Percentiles rank a stretch among this genome's conserved stretches.
phyloP scores from a whole-genome alignment of 106 monocot genomes.

The Posidonia australis region DNA sequence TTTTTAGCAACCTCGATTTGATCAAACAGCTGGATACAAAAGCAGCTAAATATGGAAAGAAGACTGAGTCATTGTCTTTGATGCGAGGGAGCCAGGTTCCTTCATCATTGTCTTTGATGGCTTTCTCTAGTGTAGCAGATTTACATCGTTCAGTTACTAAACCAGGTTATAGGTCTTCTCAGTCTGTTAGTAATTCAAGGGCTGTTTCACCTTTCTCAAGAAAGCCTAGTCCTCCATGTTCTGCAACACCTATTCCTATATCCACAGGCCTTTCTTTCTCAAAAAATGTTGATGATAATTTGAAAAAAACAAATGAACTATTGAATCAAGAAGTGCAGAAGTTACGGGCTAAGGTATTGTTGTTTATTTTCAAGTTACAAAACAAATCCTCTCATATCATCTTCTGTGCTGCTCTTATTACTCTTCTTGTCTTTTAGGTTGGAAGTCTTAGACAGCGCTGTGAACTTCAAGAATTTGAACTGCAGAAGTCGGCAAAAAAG shows the following conservation, averaged over 20 bases:
- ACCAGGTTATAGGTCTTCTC: constrained; percentile 28
- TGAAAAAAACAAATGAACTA: constrained; percentile 71
- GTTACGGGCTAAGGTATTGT: constrained; percentile 57
- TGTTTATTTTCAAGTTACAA: not conserved
- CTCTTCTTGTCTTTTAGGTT: constrained; percentile 22
- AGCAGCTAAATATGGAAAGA: constrained; percentile 66
- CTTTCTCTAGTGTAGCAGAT: constrained; percentile 36
- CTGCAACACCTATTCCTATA: constrained; percentile 54
- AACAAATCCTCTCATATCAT: not conserved
- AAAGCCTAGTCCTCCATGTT: constrained; percentile 56
- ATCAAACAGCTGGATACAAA: constrained; percentile 70
- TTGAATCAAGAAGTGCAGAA: constrained; percentile 78
- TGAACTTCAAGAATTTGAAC: constrained; percentile 45
- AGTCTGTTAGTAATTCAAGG: constrained; percentile 45
- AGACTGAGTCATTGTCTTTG: constrained; percentile 37
- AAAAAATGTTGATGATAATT: constrained; percentile 48
- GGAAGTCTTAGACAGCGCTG: constrained; percentile 32
- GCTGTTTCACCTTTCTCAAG: constrained; percentile 79
- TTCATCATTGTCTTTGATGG: constrained; percentile 39
- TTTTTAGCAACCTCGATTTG: constrained; percentile 50
- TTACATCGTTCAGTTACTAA: constrained; percentile 27
- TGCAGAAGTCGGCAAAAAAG: constrained; percentile 50
- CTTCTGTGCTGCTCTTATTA: not conserved
- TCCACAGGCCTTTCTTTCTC: constrained; percentile 55
- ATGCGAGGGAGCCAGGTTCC: constrained; percentile 22